Base-by-base conservation (phyloP, 768 basidiomycete species). In the Termitomyces sp. region DNA sequence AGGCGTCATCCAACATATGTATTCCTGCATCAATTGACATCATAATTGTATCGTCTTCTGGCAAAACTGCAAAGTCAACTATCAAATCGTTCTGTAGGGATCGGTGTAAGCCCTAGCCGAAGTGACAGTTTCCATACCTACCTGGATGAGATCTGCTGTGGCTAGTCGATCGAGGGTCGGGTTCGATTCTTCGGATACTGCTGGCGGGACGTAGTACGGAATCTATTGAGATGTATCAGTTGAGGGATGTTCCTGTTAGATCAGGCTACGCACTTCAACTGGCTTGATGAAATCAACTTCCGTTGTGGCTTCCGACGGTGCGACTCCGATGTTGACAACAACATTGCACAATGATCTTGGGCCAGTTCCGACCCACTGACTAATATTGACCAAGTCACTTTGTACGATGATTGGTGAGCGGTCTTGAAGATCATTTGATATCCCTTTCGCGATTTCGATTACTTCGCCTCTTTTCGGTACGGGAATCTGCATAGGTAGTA, bases 391-490 rank as follows among this genome's bases (percentile, higher is more conserved):
- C 23, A 74, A 54, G 53, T 68, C 69, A 49, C 66, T 77, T 51
- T 78, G 77, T 49, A 77, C 72, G 23, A 79, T 59, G n/a, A 69
- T 57, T 11, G 73, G 62, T 15, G 74, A 70, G 39, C 78, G 71
- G 23, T 33, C 63, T 39, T 62, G 64, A 27, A 79, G 65, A 48
- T 75, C 73, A 7, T 64, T 57, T 40, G 73, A 69, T 22, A 78
- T 68, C 5, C 42, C 52, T 43, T 59, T 62, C 2, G 75, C 72
- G 15, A 72, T 59, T 7, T 66, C 64, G 9, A 74, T 50, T 3
- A 59, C 43, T 48, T 57, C 53, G 7, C 36, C 58, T 43, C 57
- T 36, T 20, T 59, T 32, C 20, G 64, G 51, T 16, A 54, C 59
- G 5, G 60, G 42, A 9, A 77, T 62, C 51, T 66, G 63, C 45